A percentile compares a stretch with the other conserved stretches of the same genome.
Conservation (phyloP, 2,329 filamentous ascomycete species). For the Calonectria pseudoturangicola region DNA sequence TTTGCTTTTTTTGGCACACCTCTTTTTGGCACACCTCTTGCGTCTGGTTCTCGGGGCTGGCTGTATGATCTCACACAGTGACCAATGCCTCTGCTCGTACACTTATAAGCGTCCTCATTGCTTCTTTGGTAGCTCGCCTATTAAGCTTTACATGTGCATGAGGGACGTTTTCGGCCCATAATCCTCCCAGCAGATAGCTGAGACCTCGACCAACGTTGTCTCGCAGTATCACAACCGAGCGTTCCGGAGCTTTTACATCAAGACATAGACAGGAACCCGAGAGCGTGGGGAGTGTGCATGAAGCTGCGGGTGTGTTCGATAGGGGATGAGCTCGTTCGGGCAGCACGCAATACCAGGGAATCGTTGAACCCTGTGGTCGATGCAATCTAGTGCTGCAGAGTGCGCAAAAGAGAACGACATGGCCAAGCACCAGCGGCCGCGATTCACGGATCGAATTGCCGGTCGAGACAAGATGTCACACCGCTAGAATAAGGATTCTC, state of each 20-base stretch:
- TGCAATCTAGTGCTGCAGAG: not conserved
- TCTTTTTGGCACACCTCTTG: too few species aligned
- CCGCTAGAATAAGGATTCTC: not conserved
- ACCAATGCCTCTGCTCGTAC: too few species aligned
- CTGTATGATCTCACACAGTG: not conserved
- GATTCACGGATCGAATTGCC: slow-evolving; percentile 5
- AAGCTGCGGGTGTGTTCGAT: too few species aligned
- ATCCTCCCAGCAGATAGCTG: not conserved
- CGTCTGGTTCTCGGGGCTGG: not conserved
- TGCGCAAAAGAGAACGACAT: not conserved
- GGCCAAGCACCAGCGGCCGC: not conserved
- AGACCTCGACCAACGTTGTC: slow-evolving; percentile 8
- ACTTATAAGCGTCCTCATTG: not conserved
- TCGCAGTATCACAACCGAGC: not conserved
- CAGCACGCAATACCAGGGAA: not conserved
- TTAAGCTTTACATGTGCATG: slow-evolving; percentile 5
- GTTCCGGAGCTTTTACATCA: not conserved
- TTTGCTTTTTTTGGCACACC: not conserved
- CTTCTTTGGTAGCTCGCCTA: not conserved
- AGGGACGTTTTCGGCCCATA: not conserved
- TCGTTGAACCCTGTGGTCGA: not conserved
- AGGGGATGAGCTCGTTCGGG: not conserved
- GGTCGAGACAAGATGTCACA: not conserved
- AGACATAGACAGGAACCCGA: not conserved
- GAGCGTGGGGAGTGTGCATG: slow-evolving; percentile 1